phyloP scores from a whole-genome alignment of 176 grass and related monocot species.

The Avena sativa region DNA sequence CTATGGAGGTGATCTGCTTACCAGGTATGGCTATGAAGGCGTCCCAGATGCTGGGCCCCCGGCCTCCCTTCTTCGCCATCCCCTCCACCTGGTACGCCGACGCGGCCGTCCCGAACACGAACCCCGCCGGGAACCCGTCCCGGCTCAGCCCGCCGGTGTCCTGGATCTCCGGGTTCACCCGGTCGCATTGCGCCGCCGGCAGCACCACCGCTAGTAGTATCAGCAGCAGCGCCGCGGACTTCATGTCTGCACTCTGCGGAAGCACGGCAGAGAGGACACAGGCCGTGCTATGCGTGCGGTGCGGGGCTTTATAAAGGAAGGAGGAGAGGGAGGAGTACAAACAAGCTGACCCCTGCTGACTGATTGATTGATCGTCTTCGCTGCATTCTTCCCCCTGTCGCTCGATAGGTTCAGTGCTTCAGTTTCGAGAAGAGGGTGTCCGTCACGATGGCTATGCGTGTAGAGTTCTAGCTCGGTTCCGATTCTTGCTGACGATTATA shows the following conservation, averaged over 20 bases:
- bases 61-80: conserved; percentile 63
- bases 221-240: not conserved
- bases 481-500: not conserved
- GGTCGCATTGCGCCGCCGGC: conserved; percentile 43
- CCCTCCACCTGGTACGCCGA: conserved; percentile 93
- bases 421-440: not conserved
- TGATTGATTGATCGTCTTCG: not conserved
- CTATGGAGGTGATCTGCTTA: not conserved
- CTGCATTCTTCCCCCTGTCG: not conserved
- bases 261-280: not conserved
- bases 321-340: not conserved
- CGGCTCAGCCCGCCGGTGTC: conserved; percentile 60
- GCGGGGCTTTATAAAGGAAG: conserved; percentile 17
- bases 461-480: no score
- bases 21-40: conserved; percentile 64
- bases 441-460: not conserved
- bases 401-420: not conserved
- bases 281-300: not conserved
- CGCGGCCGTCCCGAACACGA: conserved; percentile 74
- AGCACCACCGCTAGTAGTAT: not conserved
- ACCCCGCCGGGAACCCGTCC: conserved; percentile 55
- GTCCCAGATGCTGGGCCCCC: conserved; percentile 82
- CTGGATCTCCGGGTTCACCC: conserved; percentile 49
- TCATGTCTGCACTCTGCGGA: conserved; percentile 4
- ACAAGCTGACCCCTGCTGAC: not conserved